These are phyloP conservation scores for Quercus suber DNA, from an alignment of 306 rosid genomes.

Conservation along the genomic window DNA sequence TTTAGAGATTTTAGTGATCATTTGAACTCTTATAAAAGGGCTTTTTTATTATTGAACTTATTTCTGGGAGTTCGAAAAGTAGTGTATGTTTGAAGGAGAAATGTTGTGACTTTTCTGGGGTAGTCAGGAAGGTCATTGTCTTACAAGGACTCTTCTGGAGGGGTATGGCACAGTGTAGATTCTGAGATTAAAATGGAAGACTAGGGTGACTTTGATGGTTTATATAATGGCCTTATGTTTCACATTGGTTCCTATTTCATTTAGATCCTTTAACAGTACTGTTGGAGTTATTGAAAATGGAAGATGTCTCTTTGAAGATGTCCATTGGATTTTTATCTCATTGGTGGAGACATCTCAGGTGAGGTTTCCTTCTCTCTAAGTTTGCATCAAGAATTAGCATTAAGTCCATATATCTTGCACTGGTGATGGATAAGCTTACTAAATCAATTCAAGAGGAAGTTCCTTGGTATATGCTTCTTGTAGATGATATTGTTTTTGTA, in stretches of 20 bases:
- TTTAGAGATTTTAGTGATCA: background rate
- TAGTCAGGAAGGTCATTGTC: background rate
- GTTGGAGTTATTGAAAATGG: conserved; percentile 1
- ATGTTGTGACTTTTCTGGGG: background rate
- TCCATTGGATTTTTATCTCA: background rate
- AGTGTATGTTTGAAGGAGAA: background rate
- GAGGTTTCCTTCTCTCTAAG: no score
- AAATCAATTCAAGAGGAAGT: no score
- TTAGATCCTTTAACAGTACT: background rate
- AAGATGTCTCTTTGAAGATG: background rate
- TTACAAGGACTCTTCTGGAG: background rate
- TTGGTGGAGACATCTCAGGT: background rate
- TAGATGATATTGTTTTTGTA: no score
- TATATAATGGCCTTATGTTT: background rate
- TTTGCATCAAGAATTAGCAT: no score
- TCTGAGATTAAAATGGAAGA: background rate
- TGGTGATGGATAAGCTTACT: no score
- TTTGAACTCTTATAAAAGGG: background rate
- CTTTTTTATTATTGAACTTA: background rate
- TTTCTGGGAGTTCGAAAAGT: background rate
- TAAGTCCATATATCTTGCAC: no score
- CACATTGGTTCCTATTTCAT: background rate
- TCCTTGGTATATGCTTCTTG: no score
- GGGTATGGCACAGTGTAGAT: background rate
- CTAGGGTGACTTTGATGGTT: background rate